A percentile compares a stretch with the other conserved stretches of the same genome.
Conservation (phyloP, 352 stramenopile species). For the Aphanomyces invadans region DNA sequence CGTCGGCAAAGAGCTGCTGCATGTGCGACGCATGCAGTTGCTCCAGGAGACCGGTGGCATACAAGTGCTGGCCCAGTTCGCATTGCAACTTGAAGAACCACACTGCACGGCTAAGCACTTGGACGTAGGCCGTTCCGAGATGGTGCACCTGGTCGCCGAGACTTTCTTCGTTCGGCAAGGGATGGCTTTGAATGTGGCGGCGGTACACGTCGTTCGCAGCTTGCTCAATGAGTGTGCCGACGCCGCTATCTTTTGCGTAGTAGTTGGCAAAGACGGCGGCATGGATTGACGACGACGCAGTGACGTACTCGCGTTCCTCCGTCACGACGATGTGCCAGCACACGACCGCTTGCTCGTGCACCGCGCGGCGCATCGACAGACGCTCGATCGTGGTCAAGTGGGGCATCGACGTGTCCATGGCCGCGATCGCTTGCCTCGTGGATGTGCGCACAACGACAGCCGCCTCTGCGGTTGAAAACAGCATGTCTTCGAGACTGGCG, state of each 20-base stretch:
- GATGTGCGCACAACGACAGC: conserved; percentile 33
- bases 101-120: neutral
- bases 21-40: neutral
- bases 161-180: neutral
- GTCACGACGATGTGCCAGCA: conserved; percentile 39
- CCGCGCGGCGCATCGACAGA: conserved; percentile 32
- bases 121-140: neutral
- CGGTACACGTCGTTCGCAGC: neutral
- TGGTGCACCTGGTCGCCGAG: neutral
- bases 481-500: conserved; percentile 17
- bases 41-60: conserved; percentile 7
- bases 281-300: neutral
- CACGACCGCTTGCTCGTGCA: conserved; percentile 42
- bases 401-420: neutral
- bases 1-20: neutral
- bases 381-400: neutral
- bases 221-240: neutral
- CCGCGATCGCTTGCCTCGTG: conserved; percentile 31
- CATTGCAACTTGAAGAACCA: conserved; percentile 5
- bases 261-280: neutral
- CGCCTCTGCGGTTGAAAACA: conserved; percentile 26
- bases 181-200: neutral
- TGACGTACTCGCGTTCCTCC: conserved; percentile 31
- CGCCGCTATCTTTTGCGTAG: conserved; percentile 6
- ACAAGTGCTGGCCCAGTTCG: neutral